Conservation (phyloP, 2,329 filamentous ascomycete species). For the Cytospora schulzeri region DNA sequence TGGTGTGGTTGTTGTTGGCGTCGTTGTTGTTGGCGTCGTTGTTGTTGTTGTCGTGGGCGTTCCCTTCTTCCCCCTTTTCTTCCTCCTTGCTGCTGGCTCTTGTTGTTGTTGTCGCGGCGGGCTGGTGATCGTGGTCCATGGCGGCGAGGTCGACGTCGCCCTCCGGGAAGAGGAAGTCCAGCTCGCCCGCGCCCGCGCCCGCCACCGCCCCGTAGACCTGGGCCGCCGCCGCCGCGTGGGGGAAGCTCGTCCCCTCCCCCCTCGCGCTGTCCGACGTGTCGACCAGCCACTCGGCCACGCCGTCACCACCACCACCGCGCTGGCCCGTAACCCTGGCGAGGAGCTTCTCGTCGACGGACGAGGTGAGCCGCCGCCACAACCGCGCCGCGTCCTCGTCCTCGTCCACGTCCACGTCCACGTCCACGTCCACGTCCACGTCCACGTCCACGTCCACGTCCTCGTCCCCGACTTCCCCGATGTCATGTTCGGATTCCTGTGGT, state of each 20-base stretch:
- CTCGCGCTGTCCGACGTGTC: conserved; percentile 56
- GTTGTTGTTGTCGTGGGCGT: too few species aligned
- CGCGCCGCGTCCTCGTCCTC: conserved; percentile 33
- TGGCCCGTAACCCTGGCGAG: conserved; percentile 50
- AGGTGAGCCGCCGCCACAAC: conserved; percentile 57
- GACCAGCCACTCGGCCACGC: conserved; percentile 50
- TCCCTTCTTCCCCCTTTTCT: too few species aligned
- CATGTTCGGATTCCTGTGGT: conserved; percentile 32
- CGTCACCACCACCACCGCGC: conserved; percentile 30
- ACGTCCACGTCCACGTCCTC: too few species aligned
- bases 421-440: too few species aligned
- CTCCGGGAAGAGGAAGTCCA: conserved; percentile 52
- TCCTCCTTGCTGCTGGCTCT: too few species aligned
- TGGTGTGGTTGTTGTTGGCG: neutral
- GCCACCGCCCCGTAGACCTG: conserved; percentile 36
- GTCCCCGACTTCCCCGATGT: conserved; percentile 34
- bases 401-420: too few species aligned
- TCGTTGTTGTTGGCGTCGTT: too few species aligned
- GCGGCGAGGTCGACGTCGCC: conserved; percentile 45
- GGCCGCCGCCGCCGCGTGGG: conserved; percentile 43
- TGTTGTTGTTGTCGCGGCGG: neutral
- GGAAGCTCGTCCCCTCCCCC: conserved; percentile 42
- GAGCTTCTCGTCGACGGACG: conserved; percentile 46
- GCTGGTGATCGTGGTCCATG: conserved; percentile 31
- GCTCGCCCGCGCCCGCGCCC: conserved; percentile 39